Conservation (phyloP, 208 protist species). For the Trichomonas gallinae region DNA sequence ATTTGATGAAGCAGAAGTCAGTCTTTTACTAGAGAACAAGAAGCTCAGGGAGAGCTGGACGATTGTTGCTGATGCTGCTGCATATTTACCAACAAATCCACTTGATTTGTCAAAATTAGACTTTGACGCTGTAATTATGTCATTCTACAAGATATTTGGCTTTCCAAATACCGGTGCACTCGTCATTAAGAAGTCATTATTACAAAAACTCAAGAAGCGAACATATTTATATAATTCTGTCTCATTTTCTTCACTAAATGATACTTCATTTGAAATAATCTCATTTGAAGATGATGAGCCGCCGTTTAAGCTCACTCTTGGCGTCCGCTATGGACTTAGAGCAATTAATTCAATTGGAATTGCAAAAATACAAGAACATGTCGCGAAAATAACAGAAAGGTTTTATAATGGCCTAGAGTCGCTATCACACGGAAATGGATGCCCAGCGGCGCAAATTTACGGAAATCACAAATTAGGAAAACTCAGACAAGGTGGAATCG, state of each 20-base stretch:
- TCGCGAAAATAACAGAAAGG: not conserved
- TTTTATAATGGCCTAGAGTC: not conserved
- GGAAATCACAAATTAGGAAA: conserved; percentile 1
- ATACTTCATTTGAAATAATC: not conserved
- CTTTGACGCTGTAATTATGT: conserved; percentile 6
- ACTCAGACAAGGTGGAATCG: not conserved
- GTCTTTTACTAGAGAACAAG: not conserved
- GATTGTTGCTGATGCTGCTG: conserved; percentile 19
- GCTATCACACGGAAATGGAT: not conserved
- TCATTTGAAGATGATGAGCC: conserved; percentile 24
- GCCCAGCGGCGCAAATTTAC: not conserved
- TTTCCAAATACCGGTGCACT: conserved; percentile 24
- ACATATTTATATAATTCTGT: not conserved
- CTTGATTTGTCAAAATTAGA: not conserved
- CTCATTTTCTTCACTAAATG: not conserved
- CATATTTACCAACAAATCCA: conserved; percentile 24
- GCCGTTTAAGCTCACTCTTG: not conserved
- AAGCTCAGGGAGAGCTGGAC: not conserved
- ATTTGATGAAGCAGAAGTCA: not conserved
- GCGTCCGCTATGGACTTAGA: not conserved
- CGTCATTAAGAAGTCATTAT: not conserved
- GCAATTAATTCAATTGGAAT: not conserved
- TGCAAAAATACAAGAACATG: not conserved
- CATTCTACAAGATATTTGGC: conserved; percentile 31
- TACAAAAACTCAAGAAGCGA: not conserved